phyloP scores from a whole-genome alignment of 208 protist genomes.

The Trypanosoma grayi region DNA sequence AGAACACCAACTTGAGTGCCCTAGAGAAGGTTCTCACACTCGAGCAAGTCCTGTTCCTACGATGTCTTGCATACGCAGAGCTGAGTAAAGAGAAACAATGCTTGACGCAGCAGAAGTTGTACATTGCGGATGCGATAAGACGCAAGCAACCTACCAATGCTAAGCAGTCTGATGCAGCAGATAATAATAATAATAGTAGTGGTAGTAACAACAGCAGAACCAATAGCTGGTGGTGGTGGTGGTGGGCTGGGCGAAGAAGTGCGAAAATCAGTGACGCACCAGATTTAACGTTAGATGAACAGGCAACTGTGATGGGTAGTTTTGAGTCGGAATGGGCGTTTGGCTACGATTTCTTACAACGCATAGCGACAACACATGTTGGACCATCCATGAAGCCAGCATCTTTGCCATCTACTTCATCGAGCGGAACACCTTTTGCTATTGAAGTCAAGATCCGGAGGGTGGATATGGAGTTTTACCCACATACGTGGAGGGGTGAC shows the following conservation, averaged over 20 bases:
- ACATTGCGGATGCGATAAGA: constrained; percentile 29
- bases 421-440: not conserved
- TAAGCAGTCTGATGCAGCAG: no score
- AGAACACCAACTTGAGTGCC: constrained; percentile 30
- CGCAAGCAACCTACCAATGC: not conserved
- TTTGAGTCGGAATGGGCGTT: constrained; percentile 29
- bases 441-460: not conserved
- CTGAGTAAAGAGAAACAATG: constrained; percentile 42
- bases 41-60: constrained; percentile 72
- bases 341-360: constrained; percentile 22
- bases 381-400: not conserved
- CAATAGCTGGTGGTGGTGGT: constrained; percentile 5
- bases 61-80: constrained; percentile 67
- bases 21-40: constrained; percentile 63
- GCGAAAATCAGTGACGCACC: not conserved
- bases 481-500: constrained; percentile 12
- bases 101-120: constrained; percentile 39
- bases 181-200: no score
- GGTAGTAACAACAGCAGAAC: constrained; percentile 2
- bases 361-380: not conserved
- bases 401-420: not conserved
- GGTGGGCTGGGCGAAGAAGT: constrained; percentile 22
- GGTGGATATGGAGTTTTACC: constrained; percentile 15
- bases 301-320: not conserved
- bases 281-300: not conserved